Base-by-base conservation (phyloP, 78 protist species). In the Dictyostelium citrinum region DNA sequence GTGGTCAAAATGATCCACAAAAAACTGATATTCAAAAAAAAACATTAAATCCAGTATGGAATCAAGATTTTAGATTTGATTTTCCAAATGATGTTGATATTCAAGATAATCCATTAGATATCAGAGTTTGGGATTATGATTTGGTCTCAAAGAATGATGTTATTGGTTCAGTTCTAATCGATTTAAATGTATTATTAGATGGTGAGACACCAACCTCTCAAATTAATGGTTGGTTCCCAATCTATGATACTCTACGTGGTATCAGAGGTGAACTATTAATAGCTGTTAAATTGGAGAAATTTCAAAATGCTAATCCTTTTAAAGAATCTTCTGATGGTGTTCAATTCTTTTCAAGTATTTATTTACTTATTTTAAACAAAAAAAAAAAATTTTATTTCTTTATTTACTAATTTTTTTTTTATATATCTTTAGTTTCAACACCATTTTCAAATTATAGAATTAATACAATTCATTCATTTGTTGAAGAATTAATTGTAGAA, bases 111-210 rank as follows among this genome's bases (percentile, higher is more conserved):
- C 97, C 97, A 39, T 70, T 97, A 11, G 98, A 97, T 33, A 71
- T 98, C 16, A 93, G 93, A 71, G 98, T 98, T 16, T 98, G 91
- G 91, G 99, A 98, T 83, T 92, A 98, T 68, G 99, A 97, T 84
- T 37, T 49, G 8, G 82, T 97, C 17, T 82, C 97, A 17, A 51
- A 94, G 33, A 97, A 98, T 79, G 99, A 98, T 70, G 82, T 97
- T 43, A 96, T 98, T 79, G 99, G 99, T 29, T 71, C 95, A 46
- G 98, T 98, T 27, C 82, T 79, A 71, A 80, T 98, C 12, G 98
- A 97, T 83, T 85, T 84, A 29, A 90, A 95, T 76, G 79, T 90
- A 82, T 71, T 90, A 43, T 35, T 90, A 27, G 43, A 95, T 41
- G 91, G 98, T 95, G 90, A 83, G 93, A 27, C 98, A 95, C 82